Evolutionary conservation across 2,329 filamentous ascomycete genomes (phyloP).

Genomic region (Epichloe aotearoae): DNA sequence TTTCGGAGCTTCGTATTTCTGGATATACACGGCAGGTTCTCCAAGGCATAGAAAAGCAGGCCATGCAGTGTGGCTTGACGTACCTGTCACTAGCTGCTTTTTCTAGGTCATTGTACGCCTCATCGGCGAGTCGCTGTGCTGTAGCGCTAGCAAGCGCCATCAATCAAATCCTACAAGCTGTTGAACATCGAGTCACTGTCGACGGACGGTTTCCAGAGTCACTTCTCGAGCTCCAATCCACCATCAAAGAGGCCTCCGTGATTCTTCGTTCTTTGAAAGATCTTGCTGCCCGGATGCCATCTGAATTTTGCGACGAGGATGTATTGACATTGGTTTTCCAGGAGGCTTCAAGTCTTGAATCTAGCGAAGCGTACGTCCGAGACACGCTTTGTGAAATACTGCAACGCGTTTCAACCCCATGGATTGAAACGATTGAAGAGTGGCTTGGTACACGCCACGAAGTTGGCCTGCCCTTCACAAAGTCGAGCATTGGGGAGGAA

Average conservation of each 20-base stretch:
- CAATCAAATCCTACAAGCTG: slow-evolving; percentile 32
- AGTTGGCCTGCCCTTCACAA: slow-evolving; percentile 39
- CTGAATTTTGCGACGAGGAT: slow-evolving; percentile 40
- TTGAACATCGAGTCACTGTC: slow-evolving; percentile 35
- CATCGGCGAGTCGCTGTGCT: slow-evolving; percentile 29
- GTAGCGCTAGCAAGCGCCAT: slow-evolving; percentile 40
- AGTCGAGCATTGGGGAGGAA: slow-evolving; percentile 29
- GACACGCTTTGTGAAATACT: slow-evolving; percentile 56
- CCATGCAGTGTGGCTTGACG: slow-evolving; percentile 33
- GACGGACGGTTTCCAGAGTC: slow-evolving; percentile 30
- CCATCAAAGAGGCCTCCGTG: slow-evolving; percentile 31
- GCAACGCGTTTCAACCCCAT: slow-evolving; percentile 47
- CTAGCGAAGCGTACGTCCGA: slow-evolving; percentile 47
- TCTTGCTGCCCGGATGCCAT: slow-evolving; percentile 34
- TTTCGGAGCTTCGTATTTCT: slow-evolving; percentile 36
- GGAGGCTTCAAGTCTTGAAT: slow-evolving; percentile 49
- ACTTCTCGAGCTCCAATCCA: slow-evolving; percentile 38
- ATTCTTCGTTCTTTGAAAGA: slow-evolving; percentile 39
- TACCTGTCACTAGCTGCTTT: slow-evolving; percentile 33
- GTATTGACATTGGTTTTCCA: slow-evolving; percentile 49
- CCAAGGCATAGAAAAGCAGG: slow-evolving; percentile 31
- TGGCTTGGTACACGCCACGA: slow-evolving; percentile 62
- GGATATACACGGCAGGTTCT: slow-evolving; percentile 41
- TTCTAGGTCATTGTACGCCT: slow-evolving; percentile 31
- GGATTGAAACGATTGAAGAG: slow-evolving; percentile 53